Evolutionary conservation across 2,329 filamentous ascomycete genomes (phyloP).

Genomic region (Coniochaeta ligniaria): DNA sequence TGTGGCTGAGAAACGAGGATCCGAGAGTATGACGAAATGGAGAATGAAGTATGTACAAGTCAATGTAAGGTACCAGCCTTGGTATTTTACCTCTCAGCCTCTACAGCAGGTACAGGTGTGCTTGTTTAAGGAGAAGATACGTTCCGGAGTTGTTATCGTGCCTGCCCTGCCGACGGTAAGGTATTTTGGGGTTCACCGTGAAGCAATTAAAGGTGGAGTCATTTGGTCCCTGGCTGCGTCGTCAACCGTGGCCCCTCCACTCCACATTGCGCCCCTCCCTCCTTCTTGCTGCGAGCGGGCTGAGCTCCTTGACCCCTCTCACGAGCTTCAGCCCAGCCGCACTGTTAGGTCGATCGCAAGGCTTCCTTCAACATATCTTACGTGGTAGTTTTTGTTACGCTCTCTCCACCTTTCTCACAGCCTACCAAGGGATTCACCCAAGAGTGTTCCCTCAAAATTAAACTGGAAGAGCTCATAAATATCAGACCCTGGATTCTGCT

Average conservation of each 20-base stretch:
- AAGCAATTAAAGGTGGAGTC: background rate
- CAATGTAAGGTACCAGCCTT: too few species aligned
- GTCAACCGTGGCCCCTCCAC: too few species aligned
- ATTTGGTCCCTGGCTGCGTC: background rate
- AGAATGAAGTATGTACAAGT: too few species aligned
- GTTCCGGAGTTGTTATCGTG: too few species aligned
- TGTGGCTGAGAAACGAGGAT: background rate
- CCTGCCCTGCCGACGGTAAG: too few species aligned
- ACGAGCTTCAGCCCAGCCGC: constrained; percentile 1
- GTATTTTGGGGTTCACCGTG: too few species aligned
- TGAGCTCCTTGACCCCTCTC: background rate
- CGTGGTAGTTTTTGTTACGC: background rate
- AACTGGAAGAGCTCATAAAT: background rate
- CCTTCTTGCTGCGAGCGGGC: background rate
- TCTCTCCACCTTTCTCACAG: background rate
- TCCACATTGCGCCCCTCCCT: background rate
- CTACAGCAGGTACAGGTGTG: too few species aligned
- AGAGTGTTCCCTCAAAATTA: background rate
- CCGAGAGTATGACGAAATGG: too few species aligned
- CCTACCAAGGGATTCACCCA: background rate
- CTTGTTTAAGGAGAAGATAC: too few species aligned
- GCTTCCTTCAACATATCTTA: background rate
- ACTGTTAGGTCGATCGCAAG: background rate
- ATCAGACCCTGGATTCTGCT: background rate
- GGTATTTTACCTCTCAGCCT: too few species aligned